A percentile compares a stretch with the other conserved stretches of the same genome.
Conservation (phyloP, 345 rosid genomes). For the Citrus unshiu region DNA sequence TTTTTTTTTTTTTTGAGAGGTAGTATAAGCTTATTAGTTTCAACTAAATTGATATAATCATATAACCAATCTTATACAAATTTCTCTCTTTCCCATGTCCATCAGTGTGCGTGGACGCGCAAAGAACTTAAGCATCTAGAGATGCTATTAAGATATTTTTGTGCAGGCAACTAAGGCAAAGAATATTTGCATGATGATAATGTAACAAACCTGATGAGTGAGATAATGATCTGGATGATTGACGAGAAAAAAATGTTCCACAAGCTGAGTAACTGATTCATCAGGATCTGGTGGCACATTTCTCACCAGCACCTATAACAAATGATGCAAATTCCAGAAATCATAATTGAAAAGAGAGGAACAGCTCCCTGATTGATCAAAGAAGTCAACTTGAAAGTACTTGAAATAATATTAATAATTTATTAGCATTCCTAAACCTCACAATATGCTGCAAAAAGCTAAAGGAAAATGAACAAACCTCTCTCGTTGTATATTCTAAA, state of each 20-base stretch:
- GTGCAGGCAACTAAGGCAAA: neutral
- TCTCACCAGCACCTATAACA: constrained; percentile 68
- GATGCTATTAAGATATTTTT: neutral
- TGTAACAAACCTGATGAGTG: constrained; percentile 65
- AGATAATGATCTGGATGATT: constrained; percentile 86
- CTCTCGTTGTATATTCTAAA: neutral
- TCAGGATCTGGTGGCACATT: constrained; percentile 92
- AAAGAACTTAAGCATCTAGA: neutral
- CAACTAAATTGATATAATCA: neutral
- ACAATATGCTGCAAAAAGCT: neutral
- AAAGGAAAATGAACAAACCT: neutral
- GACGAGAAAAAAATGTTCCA: constrained; percentile 86
- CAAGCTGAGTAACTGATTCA: constrained; percentile 79
- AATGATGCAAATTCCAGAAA: constrained; percentile 6
- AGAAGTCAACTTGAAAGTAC: neutral
- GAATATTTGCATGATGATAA: neutral
- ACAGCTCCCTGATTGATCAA: neutral
- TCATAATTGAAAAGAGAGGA: constrained; percentile 2
- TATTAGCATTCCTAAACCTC: neutral
- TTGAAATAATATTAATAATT: neutral
- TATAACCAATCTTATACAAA: neutral
- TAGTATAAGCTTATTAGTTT: neutral
- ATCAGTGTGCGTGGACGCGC: neutral
- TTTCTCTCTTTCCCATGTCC: neutral
- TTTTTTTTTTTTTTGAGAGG: no score